Evolutionary conservation across 2,329 filamentous ascomycete species (phyloP).

Genomic region (Neofusicoccum sp.): DNA sequence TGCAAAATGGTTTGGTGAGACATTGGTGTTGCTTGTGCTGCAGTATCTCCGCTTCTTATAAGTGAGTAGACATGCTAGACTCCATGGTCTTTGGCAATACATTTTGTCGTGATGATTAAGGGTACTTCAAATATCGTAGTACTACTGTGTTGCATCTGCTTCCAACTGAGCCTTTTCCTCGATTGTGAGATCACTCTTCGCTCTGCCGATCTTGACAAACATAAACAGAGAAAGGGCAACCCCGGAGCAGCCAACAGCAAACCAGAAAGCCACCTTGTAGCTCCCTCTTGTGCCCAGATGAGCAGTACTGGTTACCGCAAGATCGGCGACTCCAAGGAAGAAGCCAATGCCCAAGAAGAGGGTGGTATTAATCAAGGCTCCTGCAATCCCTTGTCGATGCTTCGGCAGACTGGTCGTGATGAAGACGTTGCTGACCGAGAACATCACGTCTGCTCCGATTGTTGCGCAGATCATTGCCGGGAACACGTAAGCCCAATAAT

Average conservation of each 20-base stretch:
- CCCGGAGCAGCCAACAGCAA: slow-evolving; percentile 31
- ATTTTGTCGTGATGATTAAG: too few species aligned
- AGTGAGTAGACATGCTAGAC: too few species aligned
- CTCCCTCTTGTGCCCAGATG: slow-evolving; percentile 28
- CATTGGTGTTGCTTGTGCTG: too few species aligned
- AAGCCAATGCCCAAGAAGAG: slow-evolving; percentile 38
- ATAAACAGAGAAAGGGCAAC: slow-evolving; percentile 35
- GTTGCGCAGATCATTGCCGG: slow-evolving; percentile 70
- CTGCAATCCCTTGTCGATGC: slow-evolving; percentile 46
- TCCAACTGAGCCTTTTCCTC: not conserved
- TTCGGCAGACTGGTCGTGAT: slow-evolving; percentile 68
- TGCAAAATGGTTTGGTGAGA: too few species aligned
- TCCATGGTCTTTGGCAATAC: too few species aligned
- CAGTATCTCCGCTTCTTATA: not conserved
- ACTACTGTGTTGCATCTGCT: too few species aligned
- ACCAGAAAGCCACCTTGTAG: slow-evolving; percentile 40
- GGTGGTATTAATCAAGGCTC: slow-evolving; percentile 36
- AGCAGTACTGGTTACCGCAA: slow-evolving; percentile 28
- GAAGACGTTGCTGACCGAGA: slow-evolving; percentile 72
- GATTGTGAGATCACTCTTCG: slow-evolving; percentile 26
- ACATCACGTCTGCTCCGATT: slow-evolving; percentile 71
- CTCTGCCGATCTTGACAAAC: slow-evolving; percentile 38
- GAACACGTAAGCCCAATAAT: slow-evolving; percentile 75
- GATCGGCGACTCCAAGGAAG: slow-evolving; percentile 36
- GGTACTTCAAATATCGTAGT: too few species aligned